Conservation (phyloP, 164 flowering plant genomes). For the Nymphaea thermarum region DNA sequence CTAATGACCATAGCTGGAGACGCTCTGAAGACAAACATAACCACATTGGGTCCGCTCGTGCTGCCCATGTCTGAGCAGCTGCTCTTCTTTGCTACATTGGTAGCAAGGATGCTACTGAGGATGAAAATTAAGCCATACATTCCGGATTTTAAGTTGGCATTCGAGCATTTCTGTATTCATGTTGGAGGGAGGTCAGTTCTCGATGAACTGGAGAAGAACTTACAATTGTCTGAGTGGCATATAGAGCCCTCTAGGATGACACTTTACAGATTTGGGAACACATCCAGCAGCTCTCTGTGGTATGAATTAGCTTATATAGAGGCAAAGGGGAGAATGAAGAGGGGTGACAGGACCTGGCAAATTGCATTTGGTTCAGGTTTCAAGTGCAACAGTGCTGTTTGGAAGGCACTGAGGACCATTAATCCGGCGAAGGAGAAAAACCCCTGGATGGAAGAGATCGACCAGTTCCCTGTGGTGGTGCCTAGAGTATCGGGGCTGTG, state of each 20-base stretch:
- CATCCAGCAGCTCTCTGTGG: slow-evolving; percentile 36
- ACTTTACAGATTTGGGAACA: slow-evolving; percentile 32
- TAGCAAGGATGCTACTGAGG: slow-evolving; percentile 20
- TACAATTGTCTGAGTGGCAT: slow-evolving; percentile 19
- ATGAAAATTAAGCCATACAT: slow-evolving; percentile 26
- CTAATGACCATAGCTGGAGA: slow-evolving; percentile 33
- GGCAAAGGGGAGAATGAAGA: slow-evolving; percentile 31
- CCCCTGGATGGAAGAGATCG: slow-evolving; percentile 74
- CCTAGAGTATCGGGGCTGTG: slow-evolving; percentile 22
- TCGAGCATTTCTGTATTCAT: slow-evolving; percentile 36
- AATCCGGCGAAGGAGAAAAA: no score
- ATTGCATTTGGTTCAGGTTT: slow-evolving; percentile 25
- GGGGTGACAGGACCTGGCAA: slow-evolving; percentile 31
- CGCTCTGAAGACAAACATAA: slow-evolving; percentile 29
- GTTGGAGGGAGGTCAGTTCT: slow-evolving; percentile 36
- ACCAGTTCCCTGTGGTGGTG: slow-evolving; percentile 49
- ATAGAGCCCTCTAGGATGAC: slow-evolving; percentile 39
- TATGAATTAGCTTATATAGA: slow-evolving; percentile 32
- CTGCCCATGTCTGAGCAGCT: slow-evolving; percentile 36
- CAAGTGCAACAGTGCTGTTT: slow-evolving; percentile 83
- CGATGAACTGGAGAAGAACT: slow-evolving; percentile 34
- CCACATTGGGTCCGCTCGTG: slow-evolving; percentile 34
- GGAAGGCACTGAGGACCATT: slow-evolving; percentile 56
- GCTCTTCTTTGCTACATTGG: slow-evolving; percentile 22
- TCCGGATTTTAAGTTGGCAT: slow-evolving; percentile 33